These are phyloP conservation scores for Brassica carinata DNA, from an alignment of 345 rosid genomes.

Conservation along the genomic window DNA sequence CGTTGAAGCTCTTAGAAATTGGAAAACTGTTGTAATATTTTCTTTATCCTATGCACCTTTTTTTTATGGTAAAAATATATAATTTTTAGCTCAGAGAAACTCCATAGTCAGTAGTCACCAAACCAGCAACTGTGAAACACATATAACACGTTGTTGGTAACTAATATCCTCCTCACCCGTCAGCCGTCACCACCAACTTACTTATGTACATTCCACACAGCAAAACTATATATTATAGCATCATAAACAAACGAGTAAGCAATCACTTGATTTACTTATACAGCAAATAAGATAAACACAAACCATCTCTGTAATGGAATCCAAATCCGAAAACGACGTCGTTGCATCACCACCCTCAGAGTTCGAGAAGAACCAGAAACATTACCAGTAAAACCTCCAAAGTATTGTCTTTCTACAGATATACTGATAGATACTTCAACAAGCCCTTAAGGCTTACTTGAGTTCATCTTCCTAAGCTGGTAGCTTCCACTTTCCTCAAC, in stretches of 20 bases:
- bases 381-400: too few relatives aligned
- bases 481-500: too few relatives aligned
- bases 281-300: not conserved
- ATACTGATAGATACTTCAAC: too few relatives aligned
- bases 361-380: constrained; percentile 18
- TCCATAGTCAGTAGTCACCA: constrained; percentile 26
- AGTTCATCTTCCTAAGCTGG: too few relatives aligned
- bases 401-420: too few relatives aligned
- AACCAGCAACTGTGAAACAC: constrained; percentile 30
- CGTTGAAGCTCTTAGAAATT: too few relatives aligned
- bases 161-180: not conserved
- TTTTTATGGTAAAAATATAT: too few relatives aligned
- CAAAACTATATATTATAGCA: constrained; percentile 25
- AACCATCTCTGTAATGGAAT: constrained; percentile 12
- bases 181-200: constrained; percentile 35
- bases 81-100: not conserved
- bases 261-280: not conserved
- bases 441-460: too few relatives aligned
- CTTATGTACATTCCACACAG: not conserved
- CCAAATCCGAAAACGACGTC: constrained; percentile 16
- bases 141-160: constrained; percentile 28
- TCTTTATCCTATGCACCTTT: too few relatives aligned
- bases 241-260: constrained; percentile 2
- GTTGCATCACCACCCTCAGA: constrained; percentile 7
- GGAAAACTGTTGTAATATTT: too few relatives aligned